Percentiles rank a stretch among this genome's conserved stretches.
These are phyloP conservation scores for Hortaea werneckii DNA, from an alignment of 2,329 filamentous ascomycete genomes.

Conservation along the genomic window DNA sequence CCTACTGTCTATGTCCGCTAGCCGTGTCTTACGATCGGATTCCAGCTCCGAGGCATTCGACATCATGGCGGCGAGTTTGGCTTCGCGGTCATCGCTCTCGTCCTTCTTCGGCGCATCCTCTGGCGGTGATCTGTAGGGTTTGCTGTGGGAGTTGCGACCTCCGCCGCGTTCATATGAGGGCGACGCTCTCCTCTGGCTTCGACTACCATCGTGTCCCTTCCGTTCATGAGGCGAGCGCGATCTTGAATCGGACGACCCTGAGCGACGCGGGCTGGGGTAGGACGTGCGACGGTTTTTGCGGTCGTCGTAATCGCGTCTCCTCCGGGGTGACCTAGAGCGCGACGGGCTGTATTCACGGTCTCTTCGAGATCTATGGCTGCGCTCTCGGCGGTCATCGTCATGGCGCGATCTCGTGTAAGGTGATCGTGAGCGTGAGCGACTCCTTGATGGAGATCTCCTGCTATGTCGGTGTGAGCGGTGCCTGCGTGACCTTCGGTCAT, in stretches of 20 bases:
- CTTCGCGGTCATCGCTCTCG: constrained; percentile 25
- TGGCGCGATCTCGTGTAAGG: constrained; percentile 3
- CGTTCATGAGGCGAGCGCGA: constrained; percentile 23
- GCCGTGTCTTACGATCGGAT: constrained; percentile 55
- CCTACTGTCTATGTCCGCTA: constrained; percentile 55
- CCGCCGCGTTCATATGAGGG: not conserved
- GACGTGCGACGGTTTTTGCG: constrained; percentile 21
- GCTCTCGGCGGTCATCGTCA: constrained; percentile 11
- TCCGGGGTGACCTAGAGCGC: constrained; percentile 27
- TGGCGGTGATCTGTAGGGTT: constrained; percentile 18
- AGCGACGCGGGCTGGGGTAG: constrained; percentile 25
- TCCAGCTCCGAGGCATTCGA: constrained; percentile 51
- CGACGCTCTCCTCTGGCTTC: constrained; percentile 4
- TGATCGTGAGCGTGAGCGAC: constrained; percentile 12
- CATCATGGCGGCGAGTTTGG: constrained; percentile 32
- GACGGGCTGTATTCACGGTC: constrained; percentile 16
- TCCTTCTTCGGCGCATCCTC: constrained; percentile 14
- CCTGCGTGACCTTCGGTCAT: constrained; percentile 22
- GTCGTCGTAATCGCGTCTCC: constrained; percentile 24
- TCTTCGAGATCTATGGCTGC: constrained; percentile 13
- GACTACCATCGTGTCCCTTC: constrained; percentile 10
- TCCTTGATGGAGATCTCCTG: constrained; percentile 13
- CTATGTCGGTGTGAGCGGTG: constrained; percentile 21
- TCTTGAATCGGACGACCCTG: constrained; percentile 26
- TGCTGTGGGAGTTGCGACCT: constrained; percentile 4